Evolutionary conservation across 2,329 filamentous ascomycete genomes (phyloP), one percentile per base, ranked within the genome.

Genomic region (Clarireedia paspali): DNA sequence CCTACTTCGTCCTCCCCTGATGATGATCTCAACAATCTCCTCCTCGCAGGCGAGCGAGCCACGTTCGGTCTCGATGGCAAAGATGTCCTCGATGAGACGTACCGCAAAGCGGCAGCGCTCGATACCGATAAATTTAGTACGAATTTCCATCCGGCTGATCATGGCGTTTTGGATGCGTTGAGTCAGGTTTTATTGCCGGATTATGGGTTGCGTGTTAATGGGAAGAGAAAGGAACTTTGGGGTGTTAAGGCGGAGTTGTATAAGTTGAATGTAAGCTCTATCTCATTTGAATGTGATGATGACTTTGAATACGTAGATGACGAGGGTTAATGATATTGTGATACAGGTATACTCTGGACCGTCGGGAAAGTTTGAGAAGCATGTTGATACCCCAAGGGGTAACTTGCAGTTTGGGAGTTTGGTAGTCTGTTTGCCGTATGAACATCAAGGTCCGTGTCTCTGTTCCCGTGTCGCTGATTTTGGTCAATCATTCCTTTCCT

Each of bases 71-170:
- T 62, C 5, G 70, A 70, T 0, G 69, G 71, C 2, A 36, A 77
- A 57, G 72, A 80, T 55, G 71, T 82, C 0, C 64, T 75, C 2
- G 79, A 84, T 56, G 74, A 78, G 54, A 65, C 66, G 0, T 81
- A 82, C 56, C 74, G 81, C 17, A 78, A 76, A 56, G 81, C 57
- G 73, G 80, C 20, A 77, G 76, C 57, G 79, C 62, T 84, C n/a
- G 74, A 81, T n/a, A 57, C 64, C 0, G 50, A 67, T 0, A 60
- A 66, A 0, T 84, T 84, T 51, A 72, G 67, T 0, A 75, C 72
- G 3, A 74, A 68, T 54, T 82, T 84, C 60, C 72, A 74, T 50
- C 80, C 79, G 75, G 10, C 62, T 71, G 6, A 77, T 79, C 0
- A 79, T 85, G 23, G 6, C 12, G 15, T 40, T n/a, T 61, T 83